A percentile compares a stretch with the other conserved stretches of the same genome.
Conservation (phyloP, 2,329 filamentous ascomycete species). For the Alternaria arborescens region DNA sequence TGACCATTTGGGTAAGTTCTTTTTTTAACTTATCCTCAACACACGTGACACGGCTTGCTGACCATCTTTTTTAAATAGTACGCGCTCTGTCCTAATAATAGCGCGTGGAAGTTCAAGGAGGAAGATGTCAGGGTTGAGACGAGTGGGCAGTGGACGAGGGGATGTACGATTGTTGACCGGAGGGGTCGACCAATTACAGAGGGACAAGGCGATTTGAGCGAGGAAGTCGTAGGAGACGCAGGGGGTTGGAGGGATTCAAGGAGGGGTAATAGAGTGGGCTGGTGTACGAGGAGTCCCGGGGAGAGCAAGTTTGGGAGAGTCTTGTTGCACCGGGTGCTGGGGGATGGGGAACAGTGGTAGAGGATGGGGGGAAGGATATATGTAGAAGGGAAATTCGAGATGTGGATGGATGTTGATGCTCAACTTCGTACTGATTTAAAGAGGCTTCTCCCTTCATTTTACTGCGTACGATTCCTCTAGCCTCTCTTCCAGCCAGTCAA, state of each 20-base stretch:
- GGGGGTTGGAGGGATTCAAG: conserved; percentile 76
- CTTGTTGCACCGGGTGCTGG: conserved; percentile 73
- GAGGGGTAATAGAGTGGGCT: conserved; percentile 81
- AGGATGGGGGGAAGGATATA: no score
- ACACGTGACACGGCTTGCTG: no score
- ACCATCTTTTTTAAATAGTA: conserved; percentile 28
- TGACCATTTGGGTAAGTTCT: conserved; percentile 41
- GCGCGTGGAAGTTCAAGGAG: conserved; percentile 49
- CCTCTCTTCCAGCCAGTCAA: no score
- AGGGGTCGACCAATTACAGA: conserved; percentile 65
- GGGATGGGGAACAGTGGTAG: conserved; percentile 28
- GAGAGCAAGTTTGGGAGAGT: conserved; percentile 71
- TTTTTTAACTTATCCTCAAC: no score
- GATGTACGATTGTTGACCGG: conserved; percentile 86
- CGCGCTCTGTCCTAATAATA: conserved; percentile 27
- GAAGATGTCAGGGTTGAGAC: conserved; percentile 92
- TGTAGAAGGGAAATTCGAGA: no score
- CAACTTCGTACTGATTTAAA: background rate
- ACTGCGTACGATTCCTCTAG: no score
- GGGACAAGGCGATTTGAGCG: conserved; percentile 40
- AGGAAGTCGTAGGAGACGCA: conserved; percentile 72
- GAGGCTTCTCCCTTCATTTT: no score
- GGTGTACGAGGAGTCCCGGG: conserved; percentile 75
- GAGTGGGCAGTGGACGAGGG: conserved; percentile 90
- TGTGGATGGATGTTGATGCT: no score